Evolutionary conservation across 768 basidiomycete genomes (phyloP).

Genomic region (Tricholoma sp.): DNA sequence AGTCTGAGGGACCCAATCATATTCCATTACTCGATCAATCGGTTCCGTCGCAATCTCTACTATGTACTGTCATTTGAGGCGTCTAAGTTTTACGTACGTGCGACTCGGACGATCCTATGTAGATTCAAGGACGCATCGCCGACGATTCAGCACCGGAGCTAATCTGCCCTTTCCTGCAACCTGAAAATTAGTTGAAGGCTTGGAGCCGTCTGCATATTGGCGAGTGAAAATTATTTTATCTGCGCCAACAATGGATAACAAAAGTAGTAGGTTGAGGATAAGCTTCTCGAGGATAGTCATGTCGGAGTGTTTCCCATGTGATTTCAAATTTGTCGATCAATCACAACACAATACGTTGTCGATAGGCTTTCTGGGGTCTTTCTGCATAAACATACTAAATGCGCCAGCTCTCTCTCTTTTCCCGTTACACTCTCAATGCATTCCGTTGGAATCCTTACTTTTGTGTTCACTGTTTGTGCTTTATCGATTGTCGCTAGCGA

Average conservation of each 20-base stretch:
- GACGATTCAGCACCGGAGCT: background rate
- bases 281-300: background rate
- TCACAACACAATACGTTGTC: background rate
- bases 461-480: background rate
- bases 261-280: background rate
- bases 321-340: background rate
- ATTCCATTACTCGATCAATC: too few species aligned
- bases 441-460: background rate
- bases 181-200: background rate
- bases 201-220: background rate
- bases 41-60: too few species aligned
- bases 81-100: background rate
- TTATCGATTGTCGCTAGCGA: background rate
- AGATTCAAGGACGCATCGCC: background rate
- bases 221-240: background rate
- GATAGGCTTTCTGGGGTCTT: background rate
- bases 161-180: background rate
- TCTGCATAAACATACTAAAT: background rate
- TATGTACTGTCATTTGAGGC: too few species aligned
- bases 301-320: background rate
- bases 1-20: too few species aligned
- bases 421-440: background rate
- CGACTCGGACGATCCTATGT: background rate
- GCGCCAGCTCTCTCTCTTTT: background rate
- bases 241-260: background rate